Evolutionary conservation across 1,284 basidiomycete genomes (phyloP).

Genomic region (Sporisorium iseilematis-ciliati): DNA sequence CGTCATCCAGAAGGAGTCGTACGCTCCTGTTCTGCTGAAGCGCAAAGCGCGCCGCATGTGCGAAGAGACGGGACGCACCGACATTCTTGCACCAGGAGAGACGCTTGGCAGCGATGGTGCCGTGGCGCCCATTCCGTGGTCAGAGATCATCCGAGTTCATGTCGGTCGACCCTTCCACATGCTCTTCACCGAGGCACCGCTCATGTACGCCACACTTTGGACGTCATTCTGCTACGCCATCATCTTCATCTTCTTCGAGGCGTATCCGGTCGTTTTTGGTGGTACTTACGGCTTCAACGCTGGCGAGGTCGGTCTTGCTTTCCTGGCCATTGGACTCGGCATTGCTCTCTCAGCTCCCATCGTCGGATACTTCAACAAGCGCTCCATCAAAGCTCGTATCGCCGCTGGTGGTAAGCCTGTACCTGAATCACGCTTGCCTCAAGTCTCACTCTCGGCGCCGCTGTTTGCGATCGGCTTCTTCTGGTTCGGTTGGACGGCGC

Average conservation of each 20-base stretch:
- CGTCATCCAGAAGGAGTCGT: slow-evolving; percentile 38
- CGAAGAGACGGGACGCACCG: slow-evolving; percentile 17
- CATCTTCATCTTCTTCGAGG: slow-evolving; percentile 57
- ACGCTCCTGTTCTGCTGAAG: slow-evolving; percentile 46
- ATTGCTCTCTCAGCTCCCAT: slow-evolving; percentile 40
- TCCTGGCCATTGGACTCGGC: slow-evolving; percentile 46
- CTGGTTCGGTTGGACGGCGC: slow-evolving; percentile 55
- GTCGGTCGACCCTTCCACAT: slow-evolving; percentile 45
- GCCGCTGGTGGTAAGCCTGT: slow-evolving; percentile 38
- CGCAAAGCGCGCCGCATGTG: slow-evolving; percentile 24
- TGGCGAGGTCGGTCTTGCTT: slow-evolving; percentile 46
- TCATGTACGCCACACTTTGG: slow-evolving; percentile 49
- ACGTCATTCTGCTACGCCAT: slow-evolving; percentile 47
- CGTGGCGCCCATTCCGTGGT: slow-evolving; percentile 21
- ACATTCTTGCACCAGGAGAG: slow-evolving; percentile 32
- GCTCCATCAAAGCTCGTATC: slow-evolving; percentile 22
- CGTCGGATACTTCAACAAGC: slow-evolving; percentile 39
- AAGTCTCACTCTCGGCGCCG: slow-evolving; percentile 34
- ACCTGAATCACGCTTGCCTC: slow-evolving; percentile 38
- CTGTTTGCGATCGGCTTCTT: slow-evolving; percentile 42
- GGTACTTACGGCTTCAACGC: slow-evolving; percentile 53
- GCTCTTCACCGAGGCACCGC: slow-evolving; percentile 43
- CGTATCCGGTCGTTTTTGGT: slow-evolving; percentile 43
- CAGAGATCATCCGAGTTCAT: slow-evolving; percentile 35
- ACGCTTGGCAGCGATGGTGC: slow-evolving; percentile 14